Conservation (phyloP, 176 grass and related monocot species). For the Cenchrus americanus region DNA sequence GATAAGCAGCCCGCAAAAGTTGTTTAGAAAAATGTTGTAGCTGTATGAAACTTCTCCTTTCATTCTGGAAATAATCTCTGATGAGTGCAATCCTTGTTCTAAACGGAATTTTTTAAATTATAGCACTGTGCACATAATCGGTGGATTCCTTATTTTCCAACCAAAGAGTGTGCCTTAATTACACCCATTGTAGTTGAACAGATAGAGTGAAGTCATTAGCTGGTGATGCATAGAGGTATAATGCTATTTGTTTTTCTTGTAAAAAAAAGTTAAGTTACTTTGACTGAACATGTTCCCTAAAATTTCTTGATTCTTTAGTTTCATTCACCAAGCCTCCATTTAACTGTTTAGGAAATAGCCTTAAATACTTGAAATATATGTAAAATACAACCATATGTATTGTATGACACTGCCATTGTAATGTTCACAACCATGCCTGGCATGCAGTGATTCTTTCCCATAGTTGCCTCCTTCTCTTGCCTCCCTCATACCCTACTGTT, state of each 20-base stretch:
- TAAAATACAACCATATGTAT: not conserved
- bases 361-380: conserved; percentile 11
- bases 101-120: not conserved
- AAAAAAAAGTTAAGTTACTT: not conserved
- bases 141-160: not conserved
- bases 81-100: not conserved
- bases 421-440: not conserved
- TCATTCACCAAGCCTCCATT: not conserved
- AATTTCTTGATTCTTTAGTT: not conserved
- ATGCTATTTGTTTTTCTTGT: not conserved
- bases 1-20: not conserved
- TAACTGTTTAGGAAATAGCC: not conserved
- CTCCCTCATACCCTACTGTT: not conserved
- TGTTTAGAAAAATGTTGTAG: not conserved
- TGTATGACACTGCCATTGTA: not conserved
- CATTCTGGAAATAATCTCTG: not conserved
- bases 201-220: not conserved
- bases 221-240: not conserved
- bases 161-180: not conserved
- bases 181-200: not conserved
- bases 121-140: not conserved
- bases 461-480: not conserved
- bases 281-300: not conserved
- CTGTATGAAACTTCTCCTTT: not conserved
- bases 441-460: not conserved